Evolutionary conservation across 2,329 filamentous ascomycete species (phyloP).

Genomic region (Lasiodiplodia gonubiensis): DNA sequence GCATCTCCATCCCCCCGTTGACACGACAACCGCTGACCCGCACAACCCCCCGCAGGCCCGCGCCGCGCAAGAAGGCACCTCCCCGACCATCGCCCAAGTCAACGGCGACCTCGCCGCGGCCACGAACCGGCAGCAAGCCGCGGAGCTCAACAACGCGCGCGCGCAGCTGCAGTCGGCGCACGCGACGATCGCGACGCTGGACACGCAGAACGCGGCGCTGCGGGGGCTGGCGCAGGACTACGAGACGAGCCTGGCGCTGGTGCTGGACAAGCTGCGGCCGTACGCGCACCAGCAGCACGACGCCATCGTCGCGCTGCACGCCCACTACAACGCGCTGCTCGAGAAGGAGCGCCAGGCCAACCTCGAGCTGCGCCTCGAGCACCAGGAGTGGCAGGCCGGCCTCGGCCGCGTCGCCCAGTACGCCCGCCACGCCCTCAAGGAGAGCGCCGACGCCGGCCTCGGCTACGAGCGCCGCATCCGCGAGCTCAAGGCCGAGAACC

Average conservation of each 20-base stretch:
- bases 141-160: constrained; percentile 42
- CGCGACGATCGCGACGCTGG: constrained; percentile 37
- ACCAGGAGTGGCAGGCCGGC: constrained; percentile 57
- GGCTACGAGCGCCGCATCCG: constrained; percentile 47
- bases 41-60: constrained; percentile 34
- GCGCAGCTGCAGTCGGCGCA: constrained; percentile 41
- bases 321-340: constrained; percentile 55
- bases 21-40: not conserved
- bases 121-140: constrained; percentile 30
- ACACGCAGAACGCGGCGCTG: constrained; percentile 37
- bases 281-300: constrained; percentile 50
- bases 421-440: constrained; percentile 47
- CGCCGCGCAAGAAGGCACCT: constrained; percentile 42
- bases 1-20: not conserved
- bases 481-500: constrained; percentile 55
- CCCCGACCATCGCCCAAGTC: constrained; percentile 38
- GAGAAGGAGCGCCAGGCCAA: constrained; percentile 51
- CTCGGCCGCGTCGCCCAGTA: constrained; percentile 51
- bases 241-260: constrained; percentile 48
- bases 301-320: constrained; percentile 52
- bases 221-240: constrained; percentile 46
- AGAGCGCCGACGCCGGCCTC: constrained; percentile 45
- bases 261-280: constrained; percentile 46
- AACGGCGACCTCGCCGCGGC: constrained; percentile 40
- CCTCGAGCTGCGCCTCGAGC: constrained; percentile 54